These are phyloP conservation scores for Monosporascus sp. DNA, from an alignment of 2,329 filamentous ascomycete species.

Conservation along the genomic window DNA sequence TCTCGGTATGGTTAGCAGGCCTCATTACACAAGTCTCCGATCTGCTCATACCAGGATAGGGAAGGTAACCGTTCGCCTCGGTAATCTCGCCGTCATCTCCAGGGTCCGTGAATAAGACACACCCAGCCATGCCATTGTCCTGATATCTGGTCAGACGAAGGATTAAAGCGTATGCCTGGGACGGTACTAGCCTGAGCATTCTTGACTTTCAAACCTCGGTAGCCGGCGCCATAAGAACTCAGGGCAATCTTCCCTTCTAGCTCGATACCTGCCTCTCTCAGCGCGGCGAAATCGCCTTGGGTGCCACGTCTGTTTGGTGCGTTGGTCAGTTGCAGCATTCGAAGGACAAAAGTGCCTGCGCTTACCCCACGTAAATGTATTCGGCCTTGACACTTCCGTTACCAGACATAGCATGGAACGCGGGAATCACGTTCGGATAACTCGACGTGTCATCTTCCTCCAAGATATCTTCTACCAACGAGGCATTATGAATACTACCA, in stretches of 20 bases:
- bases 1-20: not conserved
- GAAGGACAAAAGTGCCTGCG: not conserved
- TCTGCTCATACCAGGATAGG: conserved; percentile 2
- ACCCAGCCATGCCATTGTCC: conserved; percentile 5
- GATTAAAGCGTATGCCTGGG: no score
- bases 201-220: conserved; percentile 5
- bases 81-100: conserved; percentile 5
- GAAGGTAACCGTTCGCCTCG: conserved; percentile 2
- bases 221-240: conserved; percentile 2
- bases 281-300: conserved; percentile 2
- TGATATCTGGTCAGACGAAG: not conserved
- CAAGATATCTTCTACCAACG: conserved; percentile 3
- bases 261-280: conserved; percentile 4
- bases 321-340: not conserved
- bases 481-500: conserved; percentile 4
- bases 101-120: conserved; percentile 4
- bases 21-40: not conserved
- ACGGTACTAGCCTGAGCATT: conserved; percentile 2
- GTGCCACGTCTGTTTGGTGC: not conserved
- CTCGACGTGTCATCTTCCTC: conserved; percentile 3
- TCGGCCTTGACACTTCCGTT: conserved; percentile 1
- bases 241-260: conserved; percentile 5
- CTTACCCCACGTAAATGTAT: conserved; percentile 5
- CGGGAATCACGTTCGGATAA: conserved; percentile 5
- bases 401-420: conserved; percentile 5